Base-by-base conservation (phyloP, 1,284 basidiomycete genomes). In the Calocybe gambosa region DNA sequence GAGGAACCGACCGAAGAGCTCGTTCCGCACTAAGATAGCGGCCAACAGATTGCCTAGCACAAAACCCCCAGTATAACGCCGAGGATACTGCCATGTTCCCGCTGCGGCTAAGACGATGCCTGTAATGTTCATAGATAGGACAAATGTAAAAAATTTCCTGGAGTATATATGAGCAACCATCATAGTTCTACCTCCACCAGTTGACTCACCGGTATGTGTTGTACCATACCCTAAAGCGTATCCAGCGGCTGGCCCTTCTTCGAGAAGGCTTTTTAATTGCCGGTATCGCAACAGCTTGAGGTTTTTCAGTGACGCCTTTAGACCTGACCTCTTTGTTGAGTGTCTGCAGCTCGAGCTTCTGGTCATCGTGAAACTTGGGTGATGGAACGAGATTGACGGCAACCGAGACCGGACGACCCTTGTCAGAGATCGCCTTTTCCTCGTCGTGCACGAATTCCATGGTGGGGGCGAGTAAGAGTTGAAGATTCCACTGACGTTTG, bases 111-210 rank as follows among this genome's bases (percentile, higher is more conserved):
- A 63, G 13, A 73, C 35, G 19, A 85, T 61, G 2, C 73, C 76
- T 31, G 70, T 56, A 15, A 71, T 51, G 53, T 85, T 84, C 26
- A 82, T 39, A 0, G 63, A 55, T 36, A 80, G 64, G 10, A 78
- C 71, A 40, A 80, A 56, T 2, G 68, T 69, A 55, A 75, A 84
- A 59, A 85, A 78, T 70, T 82, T 83, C 16, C 82, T 80, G 53
- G 35, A 15, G 36, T 16, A 36, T 5, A 20, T 19, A 38, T 29
- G 29, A 39, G 40, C 46, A 28, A 36, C 10, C 1, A 18, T 20
- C 33, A 35, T 39, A 25, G 38, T 29, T 15, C 29, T 31, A n/a
- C 16, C 34, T 38, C 35, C 26, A 35, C 16, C 19, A 12, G 15
- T 23, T 37, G 25, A 62, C 66, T 47, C 60, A 80, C 75, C 80